These are phyloP conservation scores for Chlorella sp. DNA, from an alignment of 139 green algal genomes.

Conservation along the genomic window DNA sequence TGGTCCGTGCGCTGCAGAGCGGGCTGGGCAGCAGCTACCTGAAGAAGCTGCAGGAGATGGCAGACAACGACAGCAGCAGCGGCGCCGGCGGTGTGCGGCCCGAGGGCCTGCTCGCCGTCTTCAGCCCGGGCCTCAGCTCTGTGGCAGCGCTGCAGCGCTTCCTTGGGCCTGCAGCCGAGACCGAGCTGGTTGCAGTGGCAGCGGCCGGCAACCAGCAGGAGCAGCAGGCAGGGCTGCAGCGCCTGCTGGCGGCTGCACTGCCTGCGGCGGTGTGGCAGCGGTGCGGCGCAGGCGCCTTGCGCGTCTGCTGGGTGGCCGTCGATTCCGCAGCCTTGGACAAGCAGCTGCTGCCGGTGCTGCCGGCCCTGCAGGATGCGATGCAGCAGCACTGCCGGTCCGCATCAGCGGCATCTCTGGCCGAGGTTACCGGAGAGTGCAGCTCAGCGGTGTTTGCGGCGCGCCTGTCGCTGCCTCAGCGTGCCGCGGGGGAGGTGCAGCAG, in stretches of 20 bases:
- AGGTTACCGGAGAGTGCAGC: constrained; percentile 4
- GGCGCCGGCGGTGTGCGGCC: neutral
- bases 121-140: neutral
- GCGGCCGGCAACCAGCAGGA: neutral
- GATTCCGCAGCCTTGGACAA: neutral
- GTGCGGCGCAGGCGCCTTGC: constrained; percentile 1
- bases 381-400: neutral
- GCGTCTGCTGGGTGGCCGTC: neutral
- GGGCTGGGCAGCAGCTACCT: constrained; percentile 5
- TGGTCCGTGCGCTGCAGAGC: neutral
- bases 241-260: constrained; percentile 4
- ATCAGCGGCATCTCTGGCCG: neutral
- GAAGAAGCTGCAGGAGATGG: constrained; percentile 15
- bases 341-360: neutral
- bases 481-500: neutral
- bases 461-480: neutral
- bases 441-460: neutral
- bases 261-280: constrained; percentile 14
- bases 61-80: constrained; percentile 17
- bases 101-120: constrained; percentile 1
- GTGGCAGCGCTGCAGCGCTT: neutral
- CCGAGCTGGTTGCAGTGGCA: neutral
- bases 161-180: neutral
- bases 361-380: constrained; percentile 1
- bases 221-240: neutral